A percentile compares a stretch with the other conserved stretches of the same genome.
These are phyloP conservation scores for Fusarium begoniae DNA, from an alignment of 2,329 filamentous ascomycete genomes.

Conservation along the genomic window DNA sequence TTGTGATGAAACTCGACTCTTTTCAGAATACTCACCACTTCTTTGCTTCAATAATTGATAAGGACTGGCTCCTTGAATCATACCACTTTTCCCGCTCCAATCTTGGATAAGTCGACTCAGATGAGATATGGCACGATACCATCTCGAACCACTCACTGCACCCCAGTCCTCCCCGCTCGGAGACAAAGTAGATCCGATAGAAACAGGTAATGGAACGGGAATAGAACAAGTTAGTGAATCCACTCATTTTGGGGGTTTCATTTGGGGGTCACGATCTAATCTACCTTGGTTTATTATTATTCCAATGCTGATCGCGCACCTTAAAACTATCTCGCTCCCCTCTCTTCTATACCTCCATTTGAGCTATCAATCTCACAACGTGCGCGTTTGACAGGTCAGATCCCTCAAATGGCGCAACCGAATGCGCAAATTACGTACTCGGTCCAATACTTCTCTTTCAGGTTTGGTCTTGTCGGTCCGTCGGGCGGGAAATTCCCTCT, in stretches of 20 bases:
- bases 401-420: slow-evolving; percentile 27
- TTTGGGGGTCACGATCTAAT: background rate
- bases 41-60: background rate
- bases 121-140: slow-evolving; percentile 22
- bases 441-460: background rate
- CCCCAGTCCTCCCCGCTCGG: background rate
- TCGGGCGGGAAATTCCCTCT: background rate
- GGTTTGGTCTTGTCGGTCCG: slow-evolving; percentile 15
- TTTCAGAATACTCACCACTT: slow-evolving; percentile 25
- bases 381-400: slow-evolving; percentile 1
- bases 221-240: slow-evolving; percentile 14
- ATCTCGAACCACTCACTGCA: slow-evolving; percentile 7
- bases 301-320: background rate
- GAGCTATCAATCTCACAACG: background rate
- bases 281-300: background rate
- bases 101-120: background rate
- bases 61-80: background rate
- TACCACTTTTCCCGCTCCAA: slow-evolving; percentile 7
- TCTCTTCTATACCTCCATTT: background rate
- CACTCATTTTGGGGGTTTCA: slow-evolving; percentile 16
- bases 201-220: slow-evolving; percentile 4
- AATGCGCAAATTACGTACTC: slow-evolving; percentile 32
- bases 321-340: background rate
- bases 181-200: slow-evolving; percentile 17
- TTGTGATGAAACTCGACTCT: slow-evolving; percentile 30